These are phyloP conservation scores for Pseudoscleropodium purum DNA, from an alignment of 225 moss, liverwort and hornwort genomes.

Conservation along the genomic window DNA sequence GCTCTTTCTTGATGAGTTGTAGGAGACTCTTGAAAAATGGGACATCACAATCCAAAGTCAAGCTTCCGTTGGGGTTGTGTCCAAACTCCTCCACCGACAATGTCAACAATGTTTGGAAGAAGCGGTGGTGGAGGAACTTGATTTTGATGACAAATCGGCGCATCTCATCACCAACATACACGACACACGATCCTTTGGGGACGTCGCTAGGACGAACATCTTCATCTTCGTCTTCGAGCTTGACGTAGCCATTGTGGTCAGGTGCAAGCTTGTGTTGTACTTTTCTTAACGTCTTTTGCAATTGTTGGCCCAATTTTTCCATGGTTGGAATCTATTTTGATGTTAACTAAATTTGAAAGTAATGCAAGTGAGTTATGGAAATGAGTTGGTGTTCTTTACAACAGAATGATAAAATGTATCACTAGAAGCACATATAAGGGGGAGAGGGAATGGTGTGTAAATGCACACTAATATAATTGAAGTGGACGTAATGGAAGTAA, in stretches of 20 bases:
- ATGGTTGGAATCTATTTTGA: neutral
- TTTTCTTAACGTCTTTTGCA: constrained; percentile 1
- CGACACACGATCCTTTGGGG: constrained; percentile 40
- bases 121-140: neutral
- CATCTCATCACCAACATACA: constrained; percentile 53
- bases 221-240: neutral
- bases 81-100: neutral
- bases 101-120: neutral
- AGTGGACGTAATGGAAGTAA: neutral
- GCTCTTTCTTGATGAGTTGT: accelerated
- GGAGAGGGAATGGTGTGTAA: neutral
- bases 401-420: too few species aligned
- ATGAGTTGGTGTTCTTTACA: neutral
- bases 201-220: constrained; percentile 1
- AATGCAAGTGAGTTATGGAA: neutral
- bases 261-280: neutral
- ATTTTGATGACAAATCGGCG: neutral
- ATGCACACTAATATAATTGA: neutral
- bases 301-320: neutral
- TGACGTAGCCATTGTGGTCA: accelerated
- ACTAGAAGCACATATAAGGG: accelerated
- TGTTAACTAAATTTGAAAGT: neutral
- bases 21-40: neutral
- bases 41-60: neutral
- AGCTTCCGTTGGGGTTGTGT: neutral